phyloP scores from a whole-genome alignment of 2,329 filamentous ascomycete species.

The Fusarium cicatricum region DNA sequence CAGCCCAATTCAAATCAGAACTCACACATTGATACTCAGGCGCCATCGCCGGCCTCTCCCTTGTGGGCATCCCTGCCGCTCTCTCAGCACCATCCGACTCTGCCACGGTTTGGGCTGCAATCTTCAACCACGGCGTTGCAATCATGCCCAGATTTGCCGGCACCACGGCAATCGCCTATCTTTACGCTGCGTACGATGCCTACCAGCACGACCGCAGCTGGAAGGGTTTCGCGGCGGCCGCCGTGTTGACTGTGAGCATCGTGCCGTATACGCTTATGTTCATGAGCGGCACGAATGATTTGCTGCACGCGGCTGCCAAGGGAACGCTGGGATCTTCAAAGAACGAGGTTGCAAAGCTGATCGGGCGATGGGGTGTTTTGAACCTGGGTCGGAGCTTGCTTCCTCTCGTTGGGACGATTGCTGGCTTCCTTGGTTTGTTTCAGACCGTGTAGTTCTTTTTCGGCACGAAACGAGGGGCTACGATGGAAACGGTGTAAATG shows the following conservation, averaged over 20 bases:
- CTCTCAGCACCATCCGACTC: conserved; percentile 42
- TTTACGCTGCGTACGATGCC: conserved; percentile 49
- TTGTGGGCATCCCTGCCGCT: conserved; percentile 47
- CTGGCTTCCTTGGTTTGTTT: conserved; percentile 36
- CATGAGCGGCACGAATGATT: conserved; percentile 50
- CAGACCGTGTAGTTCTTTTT: conserved; percentile 17
- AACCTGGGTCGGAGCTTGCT: conserved; percentile 46
- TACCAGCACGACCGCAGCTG: conserved; percentile 41
- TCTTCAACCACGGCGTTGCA: conserved; percentile 49
- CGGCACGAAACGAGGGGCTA: neutral
- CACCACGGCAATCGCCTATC: conserved; percentile 46
- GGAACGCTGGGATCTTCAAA: conserved; percentile 24
- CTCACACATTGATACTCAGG: conserved; percentile 41
- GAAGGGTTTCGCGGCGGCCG: conserved; percentile 47
- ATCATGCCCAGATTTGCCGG: conserved; percentile 50
- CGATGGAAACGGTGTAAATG: neutral
- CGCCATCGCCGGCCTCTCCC: conserved; percentile 47
- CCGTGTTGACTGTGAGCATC: conserved; percentile 46
- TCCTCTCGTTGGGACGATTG: conserved; percentile 42
- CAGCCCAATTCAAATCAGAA: no score
- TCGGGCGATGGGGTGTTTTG: conserved; percentile 38
- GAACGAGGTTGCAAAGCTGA: conserved; percentile 36
- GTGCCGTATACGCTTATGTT: conserved; percentile 51
- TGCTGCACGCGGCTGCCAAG: conserved; percentile 41
- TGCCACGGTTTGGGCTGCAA: conserved; percentile 48